Evolutionary conservation across 2,329 filamentous ascomycete species (phyloP).

Genomic region (Coniochaeta ligniaria): DNA sequence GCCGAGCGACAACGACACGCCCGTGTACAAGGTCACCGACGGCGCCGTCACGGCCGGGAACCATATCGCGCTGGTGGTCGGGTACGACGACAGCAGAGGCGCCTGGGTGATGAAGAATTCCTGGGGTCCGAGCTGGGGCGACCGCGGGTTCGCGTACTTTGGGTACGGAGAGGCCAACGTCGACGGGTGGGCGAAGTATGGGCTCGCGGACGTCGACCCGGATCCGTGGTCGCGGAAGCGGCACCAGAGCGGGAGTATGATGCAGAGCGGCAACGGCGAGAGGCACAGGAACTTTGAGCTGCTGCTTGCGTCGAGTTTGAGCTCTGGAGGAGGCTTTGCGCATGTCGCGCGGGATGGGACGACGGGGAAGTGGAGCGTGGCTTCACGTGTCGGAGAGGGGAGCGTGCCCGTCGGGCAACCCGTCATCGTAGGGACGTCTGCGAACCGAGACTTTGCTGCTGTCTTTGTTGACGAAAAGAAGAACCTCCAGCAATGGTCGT

Average conservation of each 20-base stretch:
- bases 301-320: neutral
- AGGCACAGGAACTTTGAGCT: conserved; percentile 13
- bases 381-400: neutral
- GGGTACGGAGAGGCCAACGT: conserved; percentile 11
- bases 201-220: conserved; percentile 11
- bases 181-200: conserved; percentile 13
- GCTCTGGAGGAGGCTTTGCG: neutral
- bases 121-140: conserved; percentile 11
- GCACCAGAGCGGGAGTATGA: conserved; percentile 12
- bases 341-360: conserved; percentile 9
- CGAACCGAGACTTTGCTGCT: conserved; percentile 11
- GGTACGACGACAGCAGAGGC: conserved; percentile 10
- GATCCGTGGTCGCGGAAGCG: conserved; percentile 12
- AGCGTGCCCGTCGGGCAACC: conserved; percentile 7
- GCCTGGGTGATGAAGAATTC: conserved; percentile 16
- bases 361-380: conserved; percentile 5
- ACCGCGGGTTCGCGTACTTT: conserved; percentile 12
- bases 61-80: conserved; percentile 12
- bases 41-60: conserved; percentile 7
- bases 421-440: conserved; percentile 11
- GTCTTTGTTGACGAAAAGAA: conserved; percentile 3
- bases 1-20: neutral
- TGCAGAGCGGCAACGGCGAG: conserved; percentile 12
- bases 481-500: conserved; percentile 8
- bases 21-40: conserved; percentile 8